Base-by-base conservation (phyloP, 495 filamentous ascomycete species). In the Bacidia gigantensis region DNA sequence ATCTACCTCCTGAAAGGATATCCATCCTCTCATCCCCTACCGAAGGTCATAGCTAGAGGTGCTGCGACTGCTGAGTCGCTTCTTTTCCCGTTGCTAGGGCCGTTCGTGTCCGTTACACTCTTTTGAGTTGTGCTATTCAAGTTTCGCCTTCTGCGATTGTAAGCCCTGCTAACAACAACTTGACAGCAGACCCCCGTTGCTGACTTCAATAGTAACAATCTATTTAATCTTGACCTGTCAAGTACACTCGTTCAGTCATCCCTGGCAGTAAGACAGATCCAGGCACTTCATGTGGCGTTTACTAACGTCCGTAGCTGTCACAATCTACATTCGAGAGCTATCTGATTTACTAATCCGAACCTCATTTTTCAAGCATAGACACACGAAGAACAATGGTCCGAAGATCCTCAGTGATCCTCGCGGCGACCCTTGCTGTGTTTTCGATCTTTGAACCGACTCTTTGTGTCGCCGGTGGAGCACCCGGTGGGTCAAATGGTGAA, bases 211-310 rank as follows among this genome's bases (percentile, higher is more conserved):
- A 67, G 64, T 64, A 65, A 77, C 77, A 62, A 69, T 79, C 67
- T 77, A 78, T 70, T 72, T 69, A 72, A 64, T 46, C 59, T 66
- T 73, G 75, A 55, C 49, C 47, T 56, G 60, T 79, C 76, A 79
- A 80, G 73, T 80, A 74, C 76, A 75, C 72, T 79, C 76, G 72
- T 80, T 80, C 61, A 58, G 62, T 62, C 55, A 57, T 52, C 64
- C 70, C 75, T 72, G 72, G 74, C 76, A 74, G 60, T 62, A 53
- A 66, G 72, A 71, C 52, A 58, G 59, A 64, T n/a, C 52, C 22
- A 18, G n/a, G 23, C 40, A 56, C 45, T 58, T 60, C 58, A 61
- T 59, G 63, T 60, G 58, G 51, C 53, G 38, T n/a, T 32, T 47
- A 51, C 35, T 20, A 18, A 35, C 42, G 23, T 26, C 25, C 3